phyloP scores from a whole-genome alignment of 352 stramenopile genomes.

The Phytopythium aichiense region DNA sequence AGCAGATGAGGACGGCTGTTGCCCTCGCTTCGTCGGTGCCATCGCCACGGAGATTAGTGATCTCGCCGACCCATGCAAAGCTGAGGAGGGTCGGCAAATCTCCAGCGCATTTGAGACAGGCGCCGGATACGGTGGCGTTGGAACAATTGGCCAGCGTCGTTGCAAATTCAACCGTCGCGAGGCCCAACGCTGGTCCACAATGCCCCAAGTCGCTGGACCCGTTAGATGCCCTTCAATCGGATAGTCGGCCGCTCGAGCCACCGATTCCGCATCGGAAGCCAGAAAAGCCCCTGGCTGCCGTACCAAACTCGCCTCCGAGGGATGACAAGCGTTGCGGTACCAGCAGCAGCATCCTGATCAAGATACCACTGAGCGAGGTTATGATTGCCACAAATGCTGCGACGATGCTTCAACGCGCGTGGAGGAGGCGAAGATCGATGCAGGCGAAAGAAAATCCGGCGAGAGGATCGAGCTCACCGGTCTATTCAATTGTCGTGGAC shows the following conservation, averaged over 20 bases:
- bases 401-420: background rate
- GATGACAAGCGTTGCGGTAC: background rate
- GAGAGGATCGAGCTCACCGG: background rate
- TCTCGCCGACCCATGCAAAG: background rate
- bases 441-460: background rate
- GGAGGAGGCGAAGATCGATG: background rate
- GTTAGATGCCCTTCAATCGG: background rate
- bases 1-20: constrained; percentile 14
- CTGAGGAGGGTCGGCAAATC: background rate
- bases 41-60: background rate
- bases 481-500: background rate
- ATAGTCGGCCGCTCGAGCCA: background rate
- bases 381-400: background rate
- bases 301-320: background rate
- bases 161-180: background rate
- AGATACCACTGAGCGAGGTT: background rate
- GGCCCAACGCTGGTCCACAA: too few species aligned
- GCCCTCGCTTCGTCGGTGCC: background rate
- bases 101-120: background rate
- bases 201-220: background rate
- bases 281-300: background rate
- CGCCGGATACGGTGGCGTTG: too few species aligned
- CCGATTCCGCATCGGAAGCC: background rate
- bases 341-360: background rate
- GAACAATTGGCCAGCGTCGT: background rate